Conservation (phyloP, 2,329 filamentous ascomycete species). For the Dothistroma pini region DNA sequence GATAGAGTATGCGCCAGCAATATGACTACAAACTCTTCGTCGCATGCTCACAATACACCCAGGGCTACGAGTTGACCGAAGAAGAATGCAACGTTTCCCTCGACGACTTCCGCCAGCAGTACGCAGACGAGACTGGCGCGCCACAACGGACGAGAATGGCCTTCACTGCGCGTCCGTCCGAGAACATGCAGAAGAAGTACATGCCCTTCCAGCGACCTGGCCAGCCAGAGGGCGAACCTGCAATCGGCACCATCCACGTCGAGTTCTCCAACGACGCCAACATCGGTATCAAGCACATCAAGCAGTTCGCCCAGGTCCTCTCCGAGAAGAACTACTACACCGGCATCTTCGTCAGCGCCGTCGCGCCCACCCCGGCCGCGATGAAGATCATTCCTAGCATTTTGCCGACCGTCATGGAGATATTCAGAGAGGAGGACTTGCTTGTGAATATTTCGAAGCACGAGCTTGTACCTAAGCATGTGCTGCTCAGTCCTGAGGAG, state of each 20-base stretch:
- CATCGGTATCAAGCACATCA: constrained; percentile 89
- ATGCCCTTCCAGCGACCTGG: constrained; percentile 63
- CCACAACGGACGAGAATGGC: constrained; percentile 79
- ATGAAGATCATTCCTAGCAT: constrained; percentile 80
- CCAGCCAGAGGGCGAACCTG: constrained; percentile 54
- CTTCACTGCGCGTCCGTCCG: constrained; percentile 81
- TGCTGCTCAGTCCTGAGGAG: constrained; percentile 85
- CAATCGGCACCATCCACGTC: constrained; percentile 86
- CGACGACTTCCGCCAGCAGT: constrained; percentile 72
- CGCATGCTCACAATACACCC: constrained; percentile 20
- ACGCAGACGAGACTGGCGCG: constrained; percentile 66
- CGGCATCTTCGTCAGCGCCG: constrained; percentile 84
- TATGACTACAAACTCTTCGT: not conserved
- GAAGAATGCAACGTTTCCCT: constrained; percentile 84
- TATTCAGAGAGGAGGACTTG: constrained; percentile 92
- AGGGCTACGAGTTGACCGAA: constrained; percentile 92
- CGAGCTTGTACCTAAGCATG: constrained; percentile 91
- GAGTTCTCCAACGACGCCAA: constrained; percentile 80
- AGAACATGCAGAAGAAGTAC: constrained; percentile 80
- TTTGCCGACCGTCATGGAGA: constrained; percentile 78
- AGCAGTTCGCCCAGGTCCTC: constrained; percentile 80
- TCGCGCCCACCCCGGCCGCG: constrained; percentile 77
- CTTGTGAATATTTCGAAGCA: constrained; percentile 98
- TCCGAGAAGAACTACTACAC: constrained; percentile 77
- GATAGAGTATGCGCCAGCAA: constrained; percentile 64